phyloP scores from a whole-genome alignment of 192 early-diverging fungal species.

The Coemansia sp. region DNA sequence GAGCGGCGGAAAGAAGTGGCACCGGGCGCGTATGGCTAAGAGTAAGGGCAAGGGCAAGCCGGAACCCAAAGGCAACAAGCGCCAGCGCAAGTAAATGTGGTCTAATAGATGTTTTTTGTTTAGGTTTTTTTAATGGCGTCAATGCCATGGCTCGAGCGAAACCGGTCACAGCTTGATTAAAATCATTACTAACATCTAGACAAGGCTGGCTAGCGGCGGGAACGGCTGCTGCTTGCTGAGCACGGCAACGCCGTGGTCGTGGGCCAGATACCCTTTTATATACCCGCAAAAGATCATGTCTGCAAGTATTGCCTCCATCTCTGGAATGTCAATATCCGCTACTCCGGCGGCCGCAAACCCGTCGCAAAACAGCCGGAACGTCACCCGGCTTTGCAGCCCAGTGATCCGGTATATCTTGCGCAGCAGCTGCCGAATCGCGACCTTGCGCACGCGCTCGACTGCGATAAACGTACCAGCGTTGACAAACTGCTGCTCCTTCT shows the following conservation, averaged over 20 bases:
- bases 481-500: constrained; percentile 59
- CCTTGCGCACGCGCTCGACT: constrained; percentile 67
- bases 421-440: constrained; percentile 75
- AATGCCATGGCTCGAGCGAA: no score
- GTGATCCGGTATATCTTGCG: constrained; percentile 65
- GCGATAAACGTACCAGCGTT: constrained; percentile 72
- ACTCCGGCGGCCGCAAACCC: constrained; percentile 63
- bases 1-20: constrained; percentile 43
- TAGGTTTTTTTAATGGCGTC: no score
- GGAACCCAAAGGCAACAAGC: not conserved
- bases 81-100: not conserved
- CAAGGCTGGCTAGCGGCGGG: constrained; percentile 42
- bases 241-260: constrained; percentile 71
- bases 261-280: constrained; percentile 83
- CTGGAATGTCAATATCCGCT: constrained; percentile 53
- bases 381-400: constrained; percentile 55
- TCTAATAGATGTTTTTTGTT: not conserved
- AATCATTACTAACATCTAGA: not conserved
- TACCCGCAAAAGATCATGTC: constrained; percentile 84
- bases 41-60: not conserved
- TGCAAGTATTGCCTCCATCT: constrained; percentile 84
- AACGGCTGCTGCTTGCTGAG: constrained; percentile 75
- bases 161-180: no score
- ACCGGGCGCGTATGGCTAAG: constrained; percentile 2
- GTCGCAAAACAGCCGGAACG: constrained; percentile 57